Base-by-base conservation (phyloP, 176 grass and related monocot species). In the Ananas comosus region DNA sequence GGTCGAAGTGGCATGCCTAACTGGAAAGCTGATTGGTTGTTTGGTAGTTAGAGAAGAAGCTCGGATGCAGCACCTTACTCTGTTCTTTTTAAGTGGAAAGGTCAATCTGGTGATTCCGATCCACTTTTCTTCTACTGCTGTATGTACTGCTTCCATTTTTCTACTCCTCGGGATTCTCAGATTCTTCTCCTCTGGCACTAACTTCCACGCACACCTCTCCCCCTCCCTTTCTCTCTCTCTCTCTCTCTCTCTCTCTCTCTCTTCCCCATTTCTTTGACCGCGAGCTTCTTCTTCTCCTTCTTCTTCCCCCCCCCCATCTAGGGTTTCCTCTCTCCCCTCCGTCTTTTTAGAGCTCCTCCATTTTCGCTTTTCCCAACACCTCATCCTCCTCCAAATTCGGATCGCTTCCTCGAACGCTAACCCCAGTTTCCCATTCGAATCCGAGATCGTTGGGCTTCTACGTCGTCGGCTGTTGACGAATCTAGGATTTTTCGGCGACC, bases 401-500 rank as follows among this genome's bases (percentile, higher is more conserved):
- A 25, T 52, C 49, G 0, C 7, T 1, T 9, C 2, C 12, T 52
- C 17, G 5, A 7, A 7, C 33, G 4, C 5, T 42, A 7, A 42
- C 33, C 22, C 7, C n/a, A 28, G 18, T 47, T 18, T 14, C 33
- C 5, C 33, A 42, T 42, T 42, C 33, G 4, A 42, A 42, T 14
- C 13, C 4, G 22, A 14, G 52, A 71, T 5, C 33, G 17, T 42
- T 21, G 50, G 51, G 51, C 18, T 54, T 42, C 22, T 21, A 49
- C 33, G 33, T 42, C 33, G 33, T 42, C 33, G 19, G 54, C 14
- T 16, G 13, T 5, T 18, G 28, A 54, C 25, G 69, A 18, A 25
- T 25, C 22, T 65, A 53, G 21, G 63, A 7, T 70, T 22, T 6
- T 53, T 5, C 48, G 25, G 57, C 75, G 73, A 72, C 54, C 78